Evolutionary conservation across 2,329 filamentous ascomycete species (phyloP).

Genomic region (Coniochaeta sp.): DNA sequence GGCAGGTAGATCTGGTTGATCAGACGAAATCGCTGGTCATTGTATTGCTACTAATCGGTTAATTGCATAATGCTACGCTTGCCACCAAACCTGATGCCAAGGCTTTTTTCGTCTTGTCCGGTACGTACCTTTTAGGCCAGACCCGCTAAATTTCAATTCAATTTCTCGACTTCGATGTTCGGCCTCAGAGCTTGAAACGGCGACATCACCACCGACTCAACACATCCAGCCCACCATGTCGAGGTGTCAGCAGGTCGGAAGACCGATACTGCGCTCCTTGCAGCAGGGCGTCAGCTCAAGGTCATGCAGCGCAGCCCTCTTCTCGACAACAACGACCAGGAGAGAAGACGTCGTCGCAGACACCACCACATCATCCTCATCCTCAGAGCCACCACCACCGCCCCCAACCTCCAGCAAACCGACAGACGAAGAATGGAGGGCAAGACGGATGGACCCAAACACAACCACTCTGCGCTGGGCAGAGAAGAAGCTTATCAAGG

Average conservation of each 20-base stretch:
- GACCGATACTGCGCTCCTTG: slow-evolving; percentile 49
- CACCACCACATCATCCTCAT: slow-evolving; percentile 15
- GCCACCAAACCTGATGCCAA: too few relatives aligned
- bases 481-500: slow-evolving; percentile 61
- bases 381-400: slow-evolving; percentile 4
- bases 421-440: slow-evolving; percentile 20
- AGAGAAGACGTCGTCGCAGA: slow-evolving; percentile 27
- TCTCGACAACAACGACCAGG: slow-evolving; percentile 25
- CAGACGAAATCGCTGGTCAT: too few relatives aligned
- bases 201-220: slow-evolving; percentile 6
- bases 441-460: slow-evolving; percentile 53
- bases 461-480: slow-evolving; percentile 57
- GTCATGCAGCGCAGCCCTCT: slow-evolving; percentile 17
- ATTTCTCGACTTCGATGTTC: slow-evolving; percentile 2
- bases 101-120: too few relatives aligned
- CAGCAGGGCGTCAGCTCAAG: slow-evolving; percentile 27
- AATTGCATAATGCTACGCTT: too few relatives aligned
- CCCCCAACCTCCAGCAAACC: slow-evolving; percentile 10
- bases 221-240: slow-evolving; percentile 39
- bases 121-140: neutral
- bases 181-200: slow-evolving; percentile 5
- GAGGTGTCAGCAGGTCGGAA: slow-evolving; percentile 49
- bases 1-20: too few relatives aligned
- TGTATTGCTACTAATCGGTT: too few relatives aligned
- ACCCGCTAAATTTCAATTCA: slow-evolving; percentile 4